phyloP scores from a whole-genome alignment of 2,329 filamentous ascomycete species.

The Stemphylium lycopersici region DNA sequence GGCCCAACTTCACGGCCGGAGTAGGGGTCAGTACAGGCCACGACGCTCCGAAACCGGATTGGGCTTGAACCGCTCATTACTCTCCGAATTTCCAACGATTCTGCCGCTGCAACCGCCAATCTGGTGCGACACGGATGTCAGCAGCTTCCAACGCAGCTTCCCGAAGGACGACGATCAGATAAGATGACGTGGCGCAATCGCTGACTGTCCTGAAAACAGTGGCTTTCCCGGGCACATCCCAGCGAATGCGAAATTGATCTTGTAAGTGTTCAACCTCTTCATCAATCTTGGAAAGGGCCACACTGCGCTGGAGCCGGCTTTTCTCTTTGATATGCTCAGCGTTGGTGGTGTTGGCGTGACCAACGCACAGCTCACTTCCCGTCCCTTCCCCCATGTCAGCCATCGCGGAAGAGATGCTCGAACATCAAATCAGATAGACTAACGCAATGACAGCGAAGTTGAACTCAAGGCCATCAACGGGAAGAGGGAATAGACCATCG shows the following conservation, averaged over 20 bases:
- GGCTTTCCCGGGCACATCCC: slow-evolving; percentile 83
- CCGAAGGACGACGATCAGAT: slow-evolving; percentile 13
- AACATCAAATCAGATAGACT: slow-evolving; percentile 14
- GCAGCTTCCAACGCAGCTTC: not conserved
- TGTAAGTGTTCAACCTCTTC: slow-evolving; percentile 64
- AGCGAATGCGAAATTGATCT: slow-evolving; percentile 75
- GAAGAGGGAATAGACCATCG: slow-evolving; percentile 49
- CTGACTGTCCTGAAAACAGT: slow-evolving; percentile 53
- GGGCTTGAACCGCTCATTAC: not conserved
- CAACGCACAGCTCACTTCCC: slow-evolving; percentile 13
- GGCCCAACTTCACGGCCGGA: not conserved
- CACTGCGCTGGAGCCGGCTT: not conserved
- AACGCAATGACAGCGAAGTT: slow-evolving; percentile 62
- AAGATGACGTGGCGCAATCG: slow-evolving; percentile 10
- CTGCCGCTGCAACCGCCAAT: slow-evolving; percentile 6
- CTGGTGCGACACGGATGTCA: slow-evolving; percentile 3
- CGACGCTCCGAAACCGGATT: not conserved
- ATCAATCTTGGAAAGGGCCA: slow-evolving; percentile 3
- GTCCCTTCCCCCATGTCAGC: slow-evolving; percentile 1
- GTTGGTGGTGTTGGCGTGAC: slow-evolving; percentile 4
- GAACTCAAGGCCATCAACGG: slow-evolving; percentile 69
- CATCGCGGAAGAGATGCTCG: not conserved
- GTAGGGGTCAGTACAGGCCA: not conserved
- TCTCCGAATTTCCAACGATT: not conserved
- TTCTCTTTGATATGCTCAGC: not conserved